Base-by-base conservation (phyloP, 2,329 filamentous ascomycete species). In the Cladosporium halotolerans region DNA sequence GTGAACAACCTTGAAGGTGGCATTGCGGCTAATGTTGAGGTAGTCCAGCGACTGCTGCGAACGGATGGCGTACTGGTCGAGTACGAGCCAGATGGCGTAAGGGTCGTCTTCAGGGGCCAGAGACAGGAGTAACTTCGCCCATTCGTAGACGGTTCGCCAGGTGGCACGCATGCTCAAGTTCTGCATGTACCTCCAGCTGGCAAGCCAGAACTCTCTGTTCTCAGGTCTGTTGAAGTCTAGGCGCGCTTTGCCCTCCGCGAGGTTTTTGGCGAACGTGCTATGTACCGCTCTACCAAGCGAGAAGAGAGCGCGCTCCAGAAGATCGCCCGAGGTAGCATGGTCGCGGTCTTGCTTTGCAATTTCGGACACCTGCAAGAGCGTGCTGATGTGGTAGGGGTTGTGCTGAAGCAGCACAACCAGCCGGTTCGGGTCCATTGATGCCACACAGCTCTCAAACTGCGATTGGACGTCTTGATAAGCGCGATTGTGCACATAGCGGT, bases 321-420 rank as follows among this genome's bases (percentile, higher is more conserved):
- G 79, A 63, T 97, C 91, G 3, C 89, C 86, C 0, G 92, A 85
- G 3, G 93, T 81, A 1, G 91, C 83, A 67, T 90, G 85, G 66
- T 97, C 93, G 50, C 89, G 83, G 66, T 96, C 89, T 60, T 96
- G 88, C 67, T 93, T 92, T 10, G 90, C 90, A 46, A 97, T 87
- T 67, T 89, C 89, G 57, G 89, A 95, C 28, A 95, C 90, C 67
- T 96, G 91, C 18, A 97, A 83, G n/a, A 97, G 79, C 2, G 89
- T 91, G 1, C 89, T 93, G 60, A 97, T 86, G 67, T 97, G 91
- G 68, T 96, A 97, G 3, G 92, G 88, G 62, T 89, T 84, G 60
- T 78, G 76, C 57, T 82, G 79, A 2, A 97, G 76, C 48, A 93
- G 80, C 34, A 84, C 75, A 40, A 97, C 83, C 73, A 99, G 81